Evolutionary conservation across 2,329 filamentous ascomycete species (phyloP), one percentile per base, ranked within the genome.

Genomic region (Sporothrix pseudoabietina): DNA sequence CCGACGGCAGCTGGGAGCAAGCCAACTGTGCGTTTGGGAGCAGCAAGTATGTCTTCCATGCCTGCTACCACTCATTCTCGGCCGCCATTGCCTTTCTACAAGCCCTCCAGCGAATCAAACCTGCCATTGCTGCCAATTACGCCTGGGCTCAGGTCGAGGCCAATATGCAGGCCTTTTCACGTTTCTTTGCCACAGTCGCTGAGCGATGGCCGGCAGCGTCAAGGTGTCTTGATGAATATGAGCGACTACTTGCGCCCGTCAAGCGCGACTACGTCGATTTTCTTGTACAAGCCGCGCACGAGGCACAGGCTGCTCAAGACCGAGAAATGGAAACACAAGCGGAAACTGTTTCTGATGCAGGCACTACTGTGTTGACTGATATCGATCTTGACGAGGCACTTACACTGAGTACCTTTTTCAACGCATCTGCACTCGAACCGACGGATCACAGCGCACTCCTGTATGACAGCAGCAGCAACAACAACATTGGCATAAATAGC

Each of bases 1-100:
- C 71, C 47, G 71, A 72, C 59, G 71, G 71, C 71, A 72, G 71
- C 71, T 72, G 71, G 71, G 59, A 72, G 59, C 71, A 72, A 59
- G 71, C 71, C n/a, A 72, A 72, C 35, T 59, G 54, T 8, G 71
- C 47, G 10, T 72, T 72, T 66, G 71, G 70, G 22, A 57, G 49
- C 71, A 66, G 59, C 47, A 72, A 72, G 49, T 72, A 72, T 47
- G 71, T 72, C 44, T 72, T 72, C 35, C 71, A 72, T 47, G 71
- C 71, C 19, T 72, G 71, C 49, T 66, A 72, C 61, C 71, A 72
- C 71, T 72, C 71, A 6, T 72, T 72, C 22, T 72, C 71, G 9
- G 71, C 71, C 30, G 59, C 71, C 59, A 66, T 72, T 22, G 71
- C 71, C 7, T 72, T 72, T n/a, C 14, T 72, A 30, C 71, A 72